Conservation (phyloP, 495 filamentous ascomycete species). For the Penicillium herquei region DNA sequence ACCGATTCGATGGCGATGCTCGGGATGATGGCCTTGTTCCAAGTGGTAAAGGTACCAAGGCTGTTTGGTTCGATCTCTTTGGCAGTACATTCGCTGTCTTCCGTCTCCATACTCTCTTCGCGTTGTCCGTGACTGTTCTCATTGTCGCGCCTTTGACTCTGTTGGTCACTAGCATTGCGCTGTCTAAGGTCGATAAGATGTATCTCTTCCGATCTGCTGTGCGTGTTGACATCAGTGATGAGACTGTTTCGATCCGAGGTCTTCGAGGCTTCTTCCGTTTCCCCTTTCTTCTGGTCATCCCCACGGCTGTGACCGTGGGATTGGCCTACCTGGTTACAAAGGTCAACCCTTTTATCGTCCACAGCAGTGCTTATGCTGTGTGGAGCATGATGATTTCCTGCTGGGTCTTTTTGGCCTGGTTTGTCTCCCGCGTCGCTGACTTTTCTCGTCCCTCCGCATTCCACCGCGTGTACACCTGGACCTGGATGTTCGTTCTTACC, state of each 20-base stretch:
- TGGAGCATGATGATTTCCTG: conserved; percentile 82
- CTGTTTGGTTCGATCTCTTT: conserved; percentile 95
- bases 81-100: conserved; percentile 79
- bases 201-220: conserved; percentile 73
- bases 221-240: conserved; percentile 56
- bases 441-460: conserved; percentile 83
- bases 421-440: conserved; percentile 77
- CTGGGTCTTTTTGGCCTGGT: conserved; percentile 81
- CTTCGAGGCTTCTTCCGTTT: conserved; percentile 81
- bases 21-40: conserved; percentile 61
- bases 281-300: conserved; percentile 69
- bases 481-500: conserved; percentile 76
- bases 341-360: conserved; percentile 82
- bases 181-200: conserved; percentile 68
- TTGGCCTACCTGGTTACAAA: conserved; percentile 74
- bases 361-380: conserved; percentile 81
- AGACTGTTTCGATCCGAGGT: conserved; percentile 65
- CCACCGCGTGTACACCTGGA: conserved; percentile 72
- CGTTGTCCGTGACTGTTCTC: conserved; percentile 78
- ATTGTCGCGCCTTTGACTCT: conserved; percentile 73
- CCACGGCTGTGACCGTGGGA: conserved; percentile 67
- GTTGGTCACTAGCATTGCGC: conserved; percentile 61
- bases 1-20: conserved; percentile 61
- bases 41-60: conserved; percentile 64
- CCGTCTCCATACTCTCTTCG: conserved; percentile 76